phyloP scores from a whole-genome alignment of 805 yeast species.

The Wickerhamomyces silvicola region DNA sequence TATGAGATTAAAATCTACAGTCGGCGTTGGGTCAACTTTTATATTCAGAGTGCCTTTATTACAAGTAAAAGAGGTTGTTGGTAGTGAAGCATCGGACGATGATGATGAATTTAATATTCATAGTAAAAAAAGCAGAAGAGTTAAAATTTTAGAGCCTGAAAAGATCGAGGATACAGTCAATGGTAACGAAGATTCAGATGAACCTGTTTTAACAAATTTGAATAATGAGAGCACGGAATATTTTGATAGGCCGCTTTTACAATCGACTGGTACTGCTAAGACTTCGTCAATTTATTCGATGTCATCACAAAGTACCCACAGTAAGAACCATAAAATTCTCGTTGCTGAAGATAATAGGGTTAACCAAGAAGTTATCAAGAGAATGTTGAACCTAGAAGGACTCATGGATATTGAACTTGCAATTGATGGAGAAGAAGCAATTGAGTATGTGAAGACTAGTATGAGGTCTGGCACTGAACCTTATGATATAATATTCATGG shows the following conservation, averaged over 20 bases:
- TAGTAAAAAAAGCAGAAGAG: constrained; percentile 43
- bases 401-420: constrained; percentile 67
- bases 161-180: not conserved
- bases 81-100: constrained; percentile 34
- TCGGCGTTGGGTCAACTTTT: constrained; percentile 83
- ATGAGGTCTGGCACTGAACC: constrained; percentile 22
- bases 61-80: constrained; percentile 37
- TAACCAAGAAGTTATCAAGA: constrained; percentile 85
- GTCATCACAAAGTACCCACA: constrained; percentile 2
- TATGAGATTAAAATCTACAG: constrained; percentile 60
- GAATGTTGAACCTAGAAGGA: constrained; percentile 87
- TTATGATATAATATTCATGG: constrained; percentile 86
- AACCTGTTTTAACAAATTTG: not conserved
- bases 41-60: constrained; percentile 71
- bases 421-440: constrained; percentile 87
- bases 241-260: constrained; percentile 27
- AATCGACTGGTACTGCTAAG: constrained; percentile 35
- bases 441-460: constrained; percentile 47
- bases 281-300: constrained; percentile 15
- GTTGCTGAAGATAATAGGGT: constrained; percentile 94
- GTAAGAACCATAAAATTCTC: constrained; percentile 40
- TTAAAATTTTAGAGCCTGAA: constrained; percentile 27
- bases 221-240: constrained; percentile 1
- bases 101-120: constrained; percentile 64
- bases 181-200: not conserved